A percentile compares a stretch with the other conserved stretches of the same genome.
These are phyloP conservation scores for Patellaria atrata DNA, from an alignment of 495 filamentous ascomycete genomes.

Conservation along the genomic window DNA sequence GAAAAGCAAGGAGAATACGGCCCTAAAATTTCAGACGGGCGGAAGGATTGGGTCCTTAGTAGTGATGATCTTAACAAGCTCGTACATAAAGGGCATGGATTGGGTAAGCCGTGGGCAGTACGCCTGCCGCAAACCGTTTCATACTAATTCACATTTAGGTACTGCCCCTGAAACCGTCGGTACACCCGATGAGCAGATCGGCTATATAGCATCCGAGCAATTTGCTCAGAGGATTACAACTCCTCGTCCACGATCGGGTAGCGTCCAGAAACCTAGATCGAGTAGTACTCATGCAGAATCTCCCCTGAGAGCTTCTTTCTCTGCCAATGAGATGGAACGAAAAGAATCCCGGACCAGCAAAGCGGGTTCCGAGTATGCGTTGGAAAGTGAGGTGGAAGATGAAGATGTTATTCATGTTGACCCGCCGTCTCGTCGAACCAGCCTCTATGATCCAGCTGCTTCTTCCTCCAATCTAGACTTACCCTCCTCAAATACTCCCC, in stretches of 20 bases:
- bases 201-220: constrained; percentile 67
- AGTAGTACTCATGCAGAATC: constrained; percentile 36
- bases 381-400: constrained; percentile 36
- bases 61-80: constrained; percentile 86
- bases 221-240: constrained; percentile 56
- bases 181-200: constrained; percentile 43
- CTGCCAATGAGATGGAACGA: constrained; percentile 26
- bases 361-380: constrained; percentile 18
- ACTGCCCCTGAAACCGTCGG: constrained; percentile 23
- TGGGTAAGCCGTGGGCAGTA: constrained; percentile 27
- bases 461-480: constrained; percentile 33
- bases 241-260: constrained; percentile 39
- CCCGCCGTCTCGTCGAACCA: constrained; percentile 46
- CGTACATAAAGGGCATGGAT: constrained; percentile 56
- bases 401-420: constrained; percentile 60
- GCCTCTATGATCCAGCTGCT: constrained; percentile 36
- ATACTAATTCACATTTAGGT: constrained; percentile 20
- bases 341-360: constrained; percentile 18
- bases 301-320: constrained; percentile 39
- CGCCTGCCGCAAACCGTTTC: constrained; percentile 7
- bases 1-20: constrained; percentile 60
- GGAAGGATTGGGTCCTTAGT: constrained; percentile 75
- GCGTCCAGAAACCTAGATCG: constrained; percentile 28
- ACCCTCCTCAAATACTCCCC: constrained; percentile 33
- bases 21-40: constrained; percentile 45